Evolutionary conservation across 2,329 filamentous ascomycete genomes (phyloP), one percentile per base, ranked within the genome.

Genomic region (Madurella fahalii): DNA sequence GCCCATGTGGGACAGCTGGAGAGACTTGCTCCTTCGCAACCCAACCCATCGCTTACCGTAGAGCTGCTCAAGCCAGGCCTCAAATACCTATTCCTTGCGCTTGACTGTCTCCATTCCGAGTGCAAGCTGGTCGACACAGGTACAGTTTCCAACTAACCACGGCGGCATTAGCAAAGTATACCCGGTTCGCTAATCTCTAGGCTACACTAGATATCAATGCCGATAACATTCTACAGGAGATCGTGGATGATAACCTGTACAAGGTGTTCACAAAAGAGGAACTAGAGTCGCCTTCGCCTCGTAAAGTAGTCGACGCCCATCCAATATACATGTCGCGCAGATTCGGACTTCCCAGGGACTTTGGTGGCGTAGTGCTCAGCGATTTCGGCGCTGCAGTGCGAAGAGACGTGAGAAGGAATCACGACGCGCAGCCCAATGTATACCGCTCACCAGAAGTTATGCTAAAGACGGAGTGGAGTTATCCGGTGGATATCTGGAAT

Each of bases 41-140:
- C 67, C 71, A 4, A 60, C 34, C 2, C 63, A 67, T 58, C 65
- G 72, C 18, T 72, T 75, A 68, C 70, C 13, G 61, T 69, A 32
- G 63, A 69, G 18, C 62, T 77, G 15, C 60, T 77, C 12, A 72
- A 69, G 56, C 57, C 58, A 18, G 66, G 68, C 39, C 64, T 78
- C 1, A 18, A 34, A 15, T 40, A 56, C 3, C 31, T 62, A 5
- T 70, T 77, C 18, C 67, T 68, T 37, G 74, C 72, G 16, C 67
- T 77, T 4, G 71, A 77, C 45, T 68, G 62, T 31, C 59, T 77
- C 39, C 74, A 77, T 57, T 68, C 66, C 5, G 69, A 75, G 58
- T 71, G 69, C 63, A 69, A 71, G 37, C 61, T 78, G 53, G 67
- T 75, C 17, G 74, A 78, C 60, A 77, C 72, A 48, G 72, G 72